Evolutionary conservation across 371 early-diverging fungal genomes (phyloP), one percentile per base, ranked within the genome.

Genomic region (Circinella umbellata): DNA sequence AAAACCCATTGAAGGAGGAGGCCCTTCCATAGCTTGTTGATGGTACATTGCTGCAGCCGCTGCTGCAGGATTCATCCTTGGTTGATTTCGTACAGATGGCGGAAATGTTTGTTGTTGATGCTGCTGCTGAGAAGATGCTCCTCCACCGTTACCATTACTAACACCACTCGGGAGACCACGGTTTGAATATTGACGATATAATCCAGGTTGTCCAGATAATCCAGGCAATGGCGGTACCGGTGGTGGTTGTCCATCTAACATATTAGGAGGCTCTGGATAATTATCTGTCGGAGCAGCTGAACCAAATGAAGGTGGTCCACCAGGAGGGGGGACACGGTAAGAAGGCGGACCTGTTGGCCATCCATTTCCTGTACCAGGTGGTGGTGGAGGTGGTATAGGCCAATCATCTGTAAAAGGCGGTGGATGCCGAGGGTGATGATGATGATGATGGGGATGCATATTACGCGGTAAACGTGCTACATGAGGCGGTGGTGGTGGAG

Each of bases 1-100:
- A 39, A 46, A 66, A 39, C 55, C 60, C 67, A 66, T 55, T 27
- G 67, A 66, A 14, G 67, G 60, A 34, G 67, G 67, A 34, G 59
- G 67, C 38, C 67, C 55, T 10, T 66, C 67, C 54, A 54, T 39
- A 20, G 39, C 27, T 27, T 27, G 27, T 27, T 27, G 59, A 10
- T 65, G 65, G n/a, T 53, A 65, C 54, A 66, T 66, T 14, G 62
- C 46, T 6, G 37, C 36, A 37, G 60, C 34, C 8, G 57, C 57
- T 57, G 27, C 27, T 27, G 27, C 42, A 38, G 62, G 62, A 61
- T 61, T 37, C 39, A 61, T 61, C 5, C 67, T 42, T 46, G 64
- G 7, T 27, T 61, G 62, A 15, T 38, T 51, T 13, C 27, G 38
- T 34, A 34, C 54, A 34, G 53, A 49, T 36, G 53, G 35, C 6